Evolutionary conservation across 306 rosid genomes (phyloP), one percentile per base, ranked within the genome.

Genomic region (Medicago arabica): DNA sequence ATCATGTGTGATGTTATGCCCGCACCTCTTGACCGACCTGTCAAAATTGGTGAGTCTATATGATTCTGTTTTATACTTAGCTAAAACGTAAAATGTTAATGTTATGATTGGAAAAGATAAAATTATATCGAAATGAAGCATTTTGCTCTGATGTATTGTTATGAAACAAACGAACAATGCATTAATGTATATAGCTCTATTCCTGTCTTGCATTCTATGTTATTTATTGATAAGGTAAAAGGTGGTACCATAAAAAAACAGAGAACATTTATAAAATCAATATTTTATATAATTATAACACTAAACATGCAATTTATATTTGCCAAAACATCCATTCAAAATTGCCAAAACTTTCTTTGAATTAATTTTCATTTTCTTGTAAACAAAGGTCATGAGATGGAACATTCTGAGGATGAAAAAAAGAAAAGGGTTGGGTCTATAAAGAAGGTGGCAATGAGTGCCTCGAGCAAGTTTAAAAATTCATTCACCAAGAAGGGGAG

Each of bases 361-460:
- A 16, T 71, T 53, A 73, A 39, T 0, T 74, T 15, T 8, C 36
- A 34, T 54, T 3, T 69, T 40, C 2, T 41, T 81, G 10, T 14
- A 18, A 49, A 9, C 59, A 54, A 75, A 91, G 98, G 81, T 73
- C 67, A 16, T 21, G 91, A 85, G 72, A 57, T 5, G 41, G 97
- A 95, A 47, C 57, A 2, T 75, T 83, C 85, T 0, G 97, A 92
- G 71, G 99, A 96, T 71, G 99, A 96, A 81, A 90, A 58, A 87
- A 92, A 88, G 84, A 87, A 83, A 71, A 92, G 78, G 84, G 83
- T 89, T 39, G 97, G 91, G 23, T 77, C 96, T 15, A 61, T 96
- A 15, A 96, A 89, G 86, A 85, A 89, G 85, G 85, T 15, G 78
- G 98, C 99, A 58, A 87, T 92, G 46, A 92, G 57, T 81, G 99